These are phyloP conservation scores for Gamsiella multidivaricata DNA, from an alignment of 192 early-diverging fungal species.

Conservation along the genomic window DNA sequence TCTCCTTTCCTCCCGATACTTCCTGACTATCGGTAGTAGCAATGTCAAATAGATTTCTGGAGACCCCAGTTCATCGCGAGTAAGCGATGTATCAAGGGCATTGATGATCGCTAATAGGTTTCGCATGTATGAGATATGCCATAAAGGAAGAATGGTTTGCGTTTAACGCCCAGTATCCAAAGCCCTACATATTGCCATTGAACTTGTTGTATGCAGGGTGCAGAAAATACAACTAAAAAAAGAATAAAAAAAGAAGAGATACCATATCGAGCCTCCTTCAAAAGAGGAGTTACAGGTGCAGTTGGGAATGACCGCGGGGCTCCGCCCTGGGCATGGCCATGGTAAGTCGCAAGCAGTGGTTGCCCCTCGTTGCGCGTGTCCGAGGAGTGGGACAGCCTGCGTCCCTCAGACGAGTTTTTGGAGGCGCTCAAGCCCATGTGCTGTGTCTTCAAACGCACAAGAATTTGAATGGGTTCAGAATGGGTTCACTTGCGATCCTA, in stretches of 20 bases:
- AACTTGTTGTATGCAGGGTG: no score
- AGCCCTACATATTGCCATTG: no score
- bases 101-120: slow-evolving; percentile 32
- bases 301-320: slow-evolving; percentile 35
- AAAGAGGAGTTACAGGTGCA: slow-evolving; percentile 37
- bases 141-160: background rate
- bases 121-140: background rate
- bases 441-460: background rate
- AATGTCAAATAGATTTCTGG: slow-evolving; percentile 55
- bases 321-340: slow-evolving; percentile 16
- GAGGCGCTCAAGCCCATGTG: slow-evolving; percentile 24
- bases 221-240: background rate
- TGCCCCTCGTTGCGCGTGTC: background rate
- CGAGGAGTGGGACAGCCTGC: slow-evolving; percentile 14
- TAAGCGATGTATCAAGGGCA: slow-evolving; percentile 47
- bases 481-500: background rate
- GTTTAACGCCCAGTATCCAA: no score
- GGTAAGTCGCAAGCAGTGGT: slow-evolving; percentile 19
- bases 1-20: slow-evolving; percentile 38
- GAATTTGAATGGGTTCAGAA: background rate
- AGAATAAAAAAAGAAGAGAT: background rate
- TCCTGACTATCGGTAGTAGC: slow-evolving; percentile 48
- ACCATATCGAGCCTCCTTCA: slow-evolving; percentile 49
- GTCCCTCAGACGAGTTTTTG: slow-evolving; percentile 1
- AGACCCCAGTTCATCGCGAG: slow-evolving; percentile 36